Conservation (phyloP, 129 eudicot genomes). For the Calendula officinalis region DNA sequence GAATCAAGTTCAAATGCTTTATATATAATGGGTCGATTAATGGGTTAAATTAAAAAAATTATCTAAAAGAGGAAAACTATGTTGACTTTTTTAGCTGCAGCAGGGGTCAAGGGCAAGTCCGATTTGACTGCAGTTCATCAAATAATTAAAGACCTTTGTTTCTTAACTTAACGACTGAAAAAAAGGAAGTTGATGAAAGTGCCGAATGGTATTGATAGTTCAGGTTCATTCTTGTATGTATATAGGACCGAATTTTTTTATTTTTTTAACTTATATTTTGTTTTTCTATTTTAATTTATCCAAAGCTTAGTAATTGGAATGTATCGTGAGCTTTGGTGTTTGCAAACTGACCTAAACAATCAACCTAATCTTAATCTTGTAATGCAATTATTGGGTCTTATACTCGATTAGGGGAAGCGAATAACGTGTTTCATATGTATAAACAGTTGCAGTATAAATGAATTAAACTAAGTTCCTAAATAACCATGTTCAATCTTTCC, state of each 20-base stretch:
- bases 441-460: conserved; percentile 59
- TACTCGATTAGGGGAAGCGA: conserved; percentile 45
- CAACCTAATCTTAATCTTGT: conserved; percentile 35
- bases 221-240: conserved; percentile 18
- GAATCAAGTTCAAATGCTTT: conserved; percentile 58
- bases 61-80: not conserved
- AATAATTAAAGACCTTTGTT: not conserved
- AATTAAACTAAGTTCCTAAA: conserved; percentile 46
- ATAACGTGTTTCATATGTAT: conserved; percentile 44
- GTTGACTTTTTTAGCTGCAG: not conserved
- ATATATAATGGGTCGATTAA: not conserved
- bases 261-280: not conserved
- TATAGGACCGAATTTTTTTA: conserved; percentile 8
- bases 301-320: not conserved
- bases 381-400: conserved; percentile 80
- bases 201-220: conserved; percentile 17
- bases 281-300: not conserved
- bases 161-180: not conserved
- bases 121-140: conserved; percentile 36
- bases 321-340: not conserved
- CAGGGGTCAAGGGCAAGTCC: conserved; percentile 80
- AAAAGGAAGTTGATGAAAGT: conserved; percentile 1
- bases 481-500: conserved; percentile 57
- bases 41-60: not conserved
- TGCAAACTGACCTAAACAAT: not conserved